A percentile compares a stretch with the other conserved stretches of the same genome.
Conservation (phyloP, 306 rosid species). For the Vachellia pachyceras region DNA sequence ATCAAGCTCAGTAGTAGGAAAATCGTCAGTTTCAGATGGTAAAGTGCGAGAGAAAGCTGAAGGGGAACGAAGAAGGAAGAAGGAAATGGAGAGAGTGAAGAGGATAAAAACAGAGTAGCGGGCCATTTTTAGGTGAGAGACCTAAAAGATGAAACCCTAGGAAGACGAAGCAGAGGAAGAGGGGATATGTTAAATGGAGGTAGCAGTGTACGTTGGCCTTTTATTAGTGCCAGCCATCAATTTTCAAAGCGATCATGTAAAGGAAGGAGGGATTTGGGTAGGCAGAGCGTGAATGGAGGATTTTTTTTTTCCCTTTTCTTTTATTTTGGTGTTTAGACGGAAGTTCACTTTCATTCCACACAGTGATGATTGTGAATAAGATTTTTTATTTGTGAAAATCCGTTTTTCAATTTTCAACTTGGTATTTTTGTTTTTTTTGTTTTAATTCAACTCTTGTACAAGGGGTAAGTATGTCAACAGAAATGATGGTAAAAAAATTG, state of each 20-base stretch:
- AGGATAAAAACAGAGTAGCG: slow-evolving; percentile 8
- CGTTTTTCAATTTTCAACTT: too few species aligned
- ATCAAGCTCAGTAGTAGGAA: slow-evolving; percentile 46
- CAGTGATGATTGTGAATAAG: neutral
- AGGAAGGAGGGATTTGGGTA: neutral
- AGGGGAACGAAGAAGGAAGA: neutral
- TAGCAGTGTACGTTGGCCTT: too few species aligned
- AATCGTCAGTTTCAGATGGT: neutral
- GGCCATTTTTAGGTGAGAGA: slow-evolving; percentile 40
- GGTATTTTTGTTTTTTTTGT: too few species aligned
- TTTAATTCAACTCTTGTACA: too few species aligned
- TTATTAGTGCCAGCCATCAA: too few species aligned
- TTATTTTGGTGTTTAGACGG: neutral
- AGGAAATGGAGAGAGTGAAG: slow-evolving; percentile 18
- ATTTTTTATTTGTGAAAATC: too few species aligned
- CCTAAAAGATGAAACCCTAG: neutral
- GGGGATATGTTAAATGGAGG: too few species aligned
- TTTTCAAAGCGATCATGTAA: too few species aligned
- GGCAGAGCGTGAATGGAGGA: neutral
- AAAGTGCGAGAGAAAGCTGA: slow-evolving; percentile 35
- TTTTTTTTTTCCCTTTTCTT: too few species aligned
- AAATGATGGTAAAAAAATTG: too few species aligned
- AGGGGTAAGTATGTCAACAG: too few species aligned
- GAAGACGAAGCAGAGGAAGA: neutral
- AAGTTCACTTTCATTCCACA: neutral